These are phyloP conservation scores for Hyphodiscus sp. DNA, from an alignment of 2,329 filamentous ascomycete species.

Conservation along the genomic window DNA sequence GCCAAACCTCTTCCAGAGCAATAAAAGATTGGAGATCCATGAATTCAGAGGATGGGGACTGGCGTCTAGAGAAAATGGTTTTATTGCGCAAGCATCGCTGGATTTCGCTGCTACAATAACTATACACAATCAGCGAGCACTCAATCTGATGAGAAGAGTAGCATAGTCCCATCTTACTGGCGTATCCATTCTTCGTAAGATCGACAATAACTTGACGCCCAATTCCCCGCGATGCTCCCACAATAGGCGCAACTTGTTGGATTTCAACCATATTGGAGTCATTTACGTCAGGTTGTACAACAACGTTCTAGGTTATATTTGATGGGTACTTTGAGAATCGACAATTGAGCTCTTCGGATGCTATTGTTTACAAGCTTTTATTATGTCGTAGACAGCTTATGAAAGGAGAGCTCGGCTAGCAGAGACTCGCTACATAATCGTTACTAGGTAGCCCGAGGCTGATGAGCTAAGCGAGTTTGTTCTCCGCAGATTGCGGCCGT, in stretches of 20 bases:
- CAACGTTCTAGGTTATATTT: background rate
- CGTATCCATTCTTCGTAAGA: conserved; percentile 63
- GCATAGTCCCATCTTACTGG: conserved; percentile 40
- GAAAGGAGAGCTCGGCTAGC: background rate
- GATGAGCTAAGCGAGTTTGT: background rate
- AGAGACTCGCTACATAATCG: background rate
- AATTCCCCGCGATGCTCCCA: conserved; percentile 75
- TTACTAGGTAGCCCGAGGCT: background rate
- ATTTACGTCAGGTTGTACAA: background rate
- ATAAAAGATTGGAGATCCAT: too few relatives aligned
- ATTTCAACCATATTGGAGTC: conserved; percentile 11
- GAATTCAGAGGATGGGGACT: conserved; percentile 62
- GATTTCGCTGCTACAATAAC: conserved; percentile 68
- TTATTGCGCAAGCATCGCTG: conserved; percentile 50
- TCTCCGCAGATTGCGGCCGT: background rate
- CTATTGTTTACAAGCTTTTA: background rate
- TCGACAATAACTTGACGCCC: conserved; percentile 71
- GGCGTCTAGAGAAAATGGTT: conserved; percentile 67
- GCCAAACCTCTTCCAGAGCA: too few relatives aligned
- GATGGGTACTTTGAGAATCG: background rate
- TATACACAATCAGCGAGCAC: conserved; percentile 5
- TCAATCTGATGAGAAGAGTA: background rate
- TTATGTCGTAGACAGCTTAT: background rate
- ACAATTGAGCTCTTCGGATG: background rate
- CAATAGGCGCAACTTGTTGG: conserved; percentile 57